phyloP scores from a whole-genome alignment of 1,284 basidiomycete genomes.

The Neotropicomus parvogracilis region DNA sequence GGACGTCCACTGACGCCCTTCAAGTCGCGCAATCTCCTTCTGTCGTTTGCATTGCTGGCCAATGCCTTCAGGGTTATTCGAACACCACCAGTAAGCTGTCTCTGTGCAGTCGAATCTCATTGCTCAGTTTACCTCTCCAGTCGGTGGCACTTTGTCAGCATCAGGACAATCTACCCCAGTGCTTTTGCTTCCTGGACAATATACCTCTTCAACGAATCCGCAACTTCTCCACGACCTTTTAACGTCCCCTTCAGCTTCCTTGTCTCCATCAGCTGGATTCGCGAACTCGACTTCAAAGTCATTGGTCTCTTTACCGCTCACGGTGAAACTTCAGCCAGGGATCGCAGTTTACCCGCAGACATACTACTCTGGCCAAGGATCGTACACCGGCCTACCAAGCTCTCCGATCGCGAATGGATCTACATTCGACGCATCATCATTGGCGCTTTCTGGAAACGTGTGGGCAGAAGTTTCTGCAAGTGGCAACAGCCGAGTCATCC shows the following conservation, averaged over 20 bases:
- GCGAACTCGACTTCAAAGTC: conserved; percentile 41
- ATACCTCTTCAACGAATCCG: conserved; percentile 65
- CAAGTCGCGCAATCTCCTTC: conserved; percentile 56
- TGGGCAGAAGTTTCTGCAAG: conserved; percentile 62
- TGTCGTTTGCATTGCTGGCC: conserved; percentile 76
- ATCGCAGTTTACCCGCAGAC: conserved; percentile 55
- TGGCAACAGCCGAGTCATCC: conserved; percentile 51
- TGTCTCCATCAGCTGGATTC: conserved; percentile 62
- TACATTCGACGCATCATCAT: conserved; percentile 50
- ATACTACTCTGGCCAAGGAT: conserved; percentile 59
- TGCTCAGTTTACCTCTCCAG: conserved; percentile 37
- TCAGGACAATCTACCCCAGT: conserved; percentile 49
- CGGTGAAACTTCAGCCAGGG: conserved; percentile 62
- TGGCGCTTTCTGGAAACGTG: conserved; percentile 60
- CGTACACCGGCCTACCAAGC: conserved; percentile 55
- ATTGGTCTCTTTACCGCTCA: conserved; percentile 55
- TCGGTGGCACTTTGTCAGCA: conserved; percentile 61
- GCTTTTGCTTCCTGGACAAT: conserved; percentile 70
- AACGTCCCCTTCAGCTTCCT: conserved; percentile 55
- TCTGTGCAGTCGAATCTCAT: not conserved
- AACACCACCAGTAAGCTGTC: conserved; percentile 60
- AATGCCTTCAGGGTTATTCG: conserved; percentile 72
- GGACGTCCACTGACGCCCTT: conserved; percentile 2
- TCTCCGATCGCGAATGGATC: conserved; percentile 46
- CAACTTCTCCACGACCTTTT: conserved; percentile 64